Percentiles rank a stretch among this genome's conserved stretches.
Conservation (phyloP, 2,329 filamentous ascomycete genomes). For the Tolypocladium capitatum region DNA sequence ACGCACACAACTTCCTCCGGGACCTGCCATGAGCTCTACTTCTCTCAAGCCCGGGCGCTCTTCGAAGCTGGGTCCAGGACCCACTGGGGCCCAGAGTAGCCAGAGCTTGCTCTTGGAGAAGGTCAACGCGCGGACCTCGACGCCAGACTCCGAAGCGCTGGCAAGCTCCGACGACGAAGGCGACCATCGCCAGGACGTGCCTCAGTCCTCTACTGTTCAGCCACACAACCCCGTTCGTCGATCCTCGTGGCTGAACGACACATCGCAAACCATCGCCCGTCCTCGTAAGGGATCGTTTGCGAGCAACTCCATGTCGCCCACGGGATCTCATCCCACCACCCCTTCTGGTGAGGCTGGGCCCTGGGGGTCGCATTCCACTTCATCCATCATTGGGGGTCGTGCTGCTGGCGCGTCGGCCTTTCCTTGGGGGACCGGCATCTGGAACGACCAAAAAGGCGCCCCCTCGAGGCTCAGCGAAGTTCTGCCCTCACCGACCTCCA, state of each 20-base stretch:
- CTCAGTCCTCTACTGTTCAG: slow-evolving; percentile 26
- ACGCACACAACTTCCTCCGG: not conserved
- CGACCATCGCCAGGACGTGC: slow-evolving; percentile 48
- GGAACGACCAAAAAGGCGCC: slow-evolving; percentile 73
- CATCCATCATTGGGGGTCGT: slow-evolving; percentile 33
- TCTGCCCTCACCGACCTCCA: slow-evolving; percentile 60
- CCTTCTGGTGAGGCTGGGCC: slow-evolving; percentile 52
- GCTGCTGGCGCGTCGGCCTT: slow-evolving; percentile 39
- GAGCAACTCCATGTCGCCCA: slow-evolving; percentile 64
- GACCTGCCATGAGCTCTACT: slow-evolving; percentile 36
- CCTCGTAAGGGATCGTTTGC: slow-evolving; percentile 67
- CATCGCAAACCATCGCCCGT: slow-evolving; percentile 47
- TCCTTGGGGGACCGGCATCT: slow-evolving; percentile 68
- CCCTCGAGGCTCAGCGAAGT: slow-evolving; percentile 63
- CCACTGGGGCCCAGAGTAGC: slow-evolving; percentile 38
- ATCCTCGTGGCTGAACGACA: slow-evolving; percentile 79
- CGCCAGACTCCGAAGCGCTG: slow-evolving; percentile 85
- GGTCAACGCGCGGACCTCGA: slow-evolving; percentile 65
- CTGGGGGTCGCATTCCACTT: slow-evolving; percentile 41
- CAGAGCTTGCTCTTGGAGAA: slow-evolving; percentile 62
- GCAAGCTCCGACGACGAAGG: slow-evolving; percentile 90
- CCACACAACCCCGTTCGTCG: slow-evolving; percentile 53
- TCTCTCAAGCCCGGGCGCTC: slow-evolving; percentile 35
- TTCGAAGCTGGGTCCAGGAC: slow-evolving; percentile 36
- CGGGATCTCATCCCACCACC: slow-evolving; percentile 67